A percentile compares a stretch with the other conserved stretches of the same genome.
Conservation (phyloP, 345 rosid species). For the Camelina hispida region DNA sequence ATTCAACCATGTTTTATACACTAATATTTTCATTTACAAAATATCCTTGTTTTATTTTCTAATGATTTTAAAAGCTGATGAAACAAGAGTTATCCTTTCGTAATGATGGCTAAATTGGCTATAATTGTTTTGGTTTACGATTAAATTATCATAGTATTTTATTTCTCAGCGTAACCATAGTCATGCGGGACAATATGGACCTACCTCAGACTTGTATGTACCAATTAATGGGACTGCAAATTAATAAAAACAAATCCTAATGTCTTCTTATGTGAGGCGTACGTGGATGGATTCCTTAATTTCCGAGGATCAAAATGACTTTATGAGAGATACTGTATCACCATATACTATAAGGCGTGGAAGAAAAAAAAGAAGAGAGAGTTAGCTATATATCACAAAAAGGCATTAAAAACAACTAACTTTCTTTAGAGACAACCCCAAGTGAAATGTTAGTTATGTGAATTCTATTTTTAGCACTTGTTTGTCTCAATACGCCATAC, state of each 20-base stretch:
- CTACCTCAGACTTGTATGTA: slow-evolving; percentile 30
- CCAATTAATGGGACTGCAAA: slow-evolving; percentile 3
- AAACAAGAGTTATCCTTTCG: background rate
- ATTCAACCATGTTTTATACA: background rate
- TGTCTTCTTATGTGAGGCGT: background rate
- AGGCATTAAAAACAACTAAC: slow-evolving; percentile 28
- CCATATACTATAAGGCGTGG: background rate
- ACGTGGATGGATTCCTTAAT: slow-evolving; percentile 9
- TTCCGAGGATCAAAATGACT: background rate
- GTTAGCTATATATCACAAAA: background rate
- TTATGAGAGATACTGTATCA: slow-evolving; percentile 8
- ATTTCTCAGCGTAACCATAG: slow-evolving; percentile 23
- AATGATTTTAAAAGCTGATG: slow-evolving; percentile 6
- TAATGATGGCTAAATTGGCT: slow-evolving; percentile 18
- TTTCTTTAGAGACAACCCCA: slow-evolving; percentile 31
- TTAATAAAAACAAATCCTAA: slow-evolving; percentile 7
- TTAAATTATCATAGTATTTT: background rate
- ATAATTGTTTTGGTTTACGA: slow-evolving; percentile 21
- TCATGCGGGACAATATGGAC: slow-evolving; percentile 25
- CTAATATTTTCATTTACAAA: background rate
- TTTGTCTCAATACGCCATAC: background rate
- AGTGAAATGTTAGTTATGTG: slow-evolving; percentile 7
- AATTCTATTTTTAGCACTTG: background rate
- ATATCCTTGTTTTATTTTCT: background rate
- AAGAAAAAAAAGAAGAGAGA: background rate